Base-by-base conservation (phyloP, 164 flowering plant genomes). In the Umbellularia californica region DNA sequence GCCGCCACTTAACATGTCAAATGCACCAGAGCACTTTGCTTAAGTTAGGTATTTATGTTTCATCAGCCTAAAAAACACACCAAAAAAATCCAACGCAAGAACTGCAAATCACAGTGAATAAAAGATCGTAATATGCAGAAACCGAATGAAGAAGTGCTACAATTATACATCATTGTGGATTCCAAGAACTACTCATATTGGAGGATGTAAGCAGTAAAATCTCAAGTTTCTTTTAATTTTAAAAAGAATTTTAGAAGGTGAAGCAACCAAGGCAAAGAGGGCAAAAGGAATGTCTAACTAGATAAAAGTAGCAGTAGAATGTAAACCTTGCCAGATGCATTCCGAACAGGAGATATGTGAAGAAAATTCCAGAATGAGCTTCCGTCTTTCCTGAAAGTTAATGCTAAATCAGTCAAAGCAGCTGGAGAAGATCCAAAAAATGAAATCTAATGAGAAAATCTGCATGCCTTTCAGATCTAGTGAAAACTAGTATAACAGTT, bases 351-450 rank as follows among this genome's bases (percentile, higher is more conserved):
- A 75, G 98, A 90, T 70, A 91, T 80, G 79, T 95, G 97, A 77
- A 95, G 95, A 79, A 83, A 80, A 84, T 89, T 91, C 97, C 97
- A 95, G 82, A 95, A 95, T 71, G 94, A 80, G 75, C 85, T 87
- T 62, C 77, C 78, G 50, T 95, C 94, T 79, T 92, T 95, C 88
- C 98, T 94, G 94, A 72, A 78, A 72, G 33, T 68, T 70, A 69
- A 69, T 58, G 3, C 65, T 15, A 75, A 55, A 30, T 33, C 28
- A 47, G 63, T 65, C 74, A 75, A 63, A 14, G 72, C 13, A 69
- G 55, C 35, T 50, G 62, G 19, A n/a, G 52, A 58, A 63, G 22
- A 50, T 17, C 14, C 0, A 1, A 71, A 10, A 13, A 14, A 52
- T 41, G 72, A 52, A 52, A 27, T 70, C 35, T 60, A 70, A 19